A percentile compares a stretch with the other conserved stretches of the same genome.
phyloP scores from a whole-genome alignment of 805 yeast species.

The Cyberlindnera sargentensis region DNA sequence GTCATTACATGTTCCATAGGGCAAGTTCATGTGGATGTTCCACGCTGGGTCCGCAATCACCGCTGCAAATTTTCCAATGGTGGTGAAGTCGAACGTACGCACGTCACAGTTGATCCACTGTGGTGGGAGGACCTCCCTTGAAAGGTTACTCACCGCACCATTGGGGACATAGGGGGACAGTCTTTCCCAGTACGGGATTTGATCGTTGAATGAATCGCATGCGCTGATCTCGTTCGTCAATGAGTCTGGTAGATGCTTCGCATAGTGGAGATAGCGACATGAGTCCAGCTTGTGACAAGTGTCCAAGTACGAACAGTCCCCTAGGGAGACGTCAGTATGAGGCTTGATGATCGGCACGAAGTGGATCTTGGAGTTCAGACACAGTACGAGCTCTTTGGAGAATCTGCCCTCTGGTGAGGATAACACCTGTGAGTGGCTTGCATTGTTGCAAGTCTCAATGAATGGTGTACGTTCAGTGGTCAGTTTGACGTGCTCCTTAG shows the following conservation, averaged over 20 bases:
- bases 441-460: slow-evolving; percentile 42
- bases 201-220: slow-evolving; percentile 19
- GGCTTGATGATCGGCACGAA: slow-evolving; percentile 46
- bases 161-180: slow-evolving; percentile 28
- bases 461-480: slow-evolving; percentile 38
- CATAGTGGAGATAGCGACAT: slow-evolving; percentile 80
- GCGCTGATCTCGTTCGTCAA: slow-evolving; percentile 14
- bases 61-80: slow-evolving; percentile 75
- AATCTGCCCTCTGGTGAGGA: slow-evolving; percentile 25
- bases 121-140: slow-evolving; percentile 39
- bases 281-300: slow-evolving; percentile 82
- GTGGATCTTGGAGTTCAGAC: slow-evolving; percentile 33
- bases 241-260: slow-evolving; percentile 32
- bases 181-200: slow-evolving; percentile 17
- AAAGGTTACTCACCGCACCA: slow-evolving; percentile 27
- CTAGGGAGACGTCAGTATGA: slow-evolving; percentile 64
- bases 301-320: slow-evolving; percentile 91
- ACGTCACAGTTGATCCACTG: slow-evolving; percentile 91
- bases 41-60: slow-evolving; percentile 89
- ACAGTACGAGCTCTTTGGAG: slow-evolving; percentile 20
- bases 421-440: slow-evolving; percentile 11
- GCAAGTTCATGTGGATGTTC: slow-evolving; percentile 88
- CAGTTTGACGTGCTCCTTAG: slow-evolving; percentile 32
- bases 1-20: slow-evolving; percentile 74
- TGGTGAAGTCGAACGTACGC: slow-evolving; percentile 57